A percentile compares a stretch with the other conserved stretches of the same genome.
Conservation (phyloP, 495 filamentous ascomycete genomes). For the Penicillium soppii region DNA sequence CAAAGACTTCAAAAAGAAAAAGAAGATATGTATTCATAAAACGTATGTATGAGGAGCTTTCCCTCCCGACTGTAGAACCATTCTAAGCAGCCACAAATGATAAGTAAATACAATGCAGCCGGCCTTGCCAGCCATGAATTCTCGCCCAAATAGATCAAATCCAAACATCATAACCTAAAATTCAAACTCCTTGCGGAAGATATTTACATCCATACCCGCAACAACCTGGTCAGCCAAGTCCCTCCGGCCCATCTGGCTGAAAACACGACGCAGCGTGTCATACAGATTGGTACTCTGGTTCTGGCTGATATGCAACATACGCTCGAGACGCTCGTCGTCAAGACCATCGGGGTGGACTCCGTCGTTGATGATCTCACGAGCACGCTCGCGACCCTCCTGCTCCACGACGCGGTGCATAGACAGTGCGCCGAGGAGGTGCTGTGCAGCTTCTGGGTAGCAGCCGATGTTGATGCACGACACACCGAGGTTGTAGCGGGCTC, state of each 20-base stretch:
- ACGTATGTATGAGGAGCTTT: constrained; percentile 1
- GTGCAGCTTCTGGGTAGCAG: constrained; percentile 87
- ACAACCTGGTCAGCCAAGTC: constrained; percentile 87
- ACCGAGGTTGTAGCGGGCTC: constrained; percentile 94
- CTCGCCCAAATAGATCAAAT: constrained; percentile 4
- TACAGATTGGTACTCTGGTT: constrained; percentile 96
- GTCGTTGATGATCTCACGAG: constrained; percentile 73
- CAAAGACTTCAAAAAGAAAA: background rate
- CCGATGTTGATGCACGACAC: constrained; percentile 98
- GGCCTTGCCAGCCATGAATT: constrained; percentile 11
- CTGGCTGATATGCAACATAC: constrained; percentile 72
- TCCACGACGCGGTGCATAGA: constrained; percentile 97
- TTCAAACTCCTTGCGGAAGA: constrained; percentile 80
- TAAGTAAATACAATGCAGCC: constrained; percentile 15
- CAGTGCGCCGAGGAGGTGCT: constrained; percentile 88
- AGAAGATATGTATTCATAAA: background rate
- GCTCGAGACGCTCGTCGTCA: constrained; percentile 68
- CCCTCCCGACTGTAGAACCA: background rate
- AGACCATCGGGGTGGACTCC: constrained; percentile 50
- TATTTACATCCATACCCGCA: constrained; percentile 85
- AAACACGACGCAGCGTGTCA: constrained; percentile 88
- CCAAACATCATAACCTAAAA: constrained; percentile 45
- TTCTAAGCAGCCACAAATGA: constrained; percentile 4
- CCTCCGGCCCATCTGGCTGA: constrained; percentile 86
- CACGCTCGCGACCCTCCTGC: constrained; percentile 76